Evolutionary conservation across 1,284 basidiomycete species (phyloP).

Genomic region (Cutaneotrichosporon dermatis): DNA sequence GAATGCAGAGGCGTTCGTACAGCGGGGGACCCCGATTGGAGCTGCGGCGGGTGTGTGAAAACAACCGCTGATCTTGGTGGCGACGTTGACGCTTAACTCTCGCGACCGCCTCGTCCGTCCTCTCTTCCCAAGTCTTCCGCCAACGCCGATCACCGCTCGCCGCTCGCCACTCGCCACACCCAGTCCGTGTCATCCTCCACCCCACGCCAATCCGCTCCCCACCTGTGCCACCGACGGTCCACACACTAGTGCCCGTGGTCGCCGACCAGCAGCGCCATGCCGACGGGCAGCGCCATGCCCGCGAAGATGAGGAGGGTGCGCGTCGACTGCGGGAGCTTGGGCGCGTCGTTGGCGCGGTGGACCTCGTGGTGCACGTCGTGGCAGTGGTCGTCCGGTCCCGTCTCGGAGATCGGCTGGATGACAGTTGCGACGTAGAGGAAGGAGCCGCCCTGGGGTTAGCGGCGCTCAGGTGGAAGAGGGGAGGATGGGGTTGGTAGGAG

Average conservation of each 20-base stretch:
- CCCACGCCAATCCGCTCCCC: no score
- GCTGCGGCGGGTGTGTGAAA: no score
- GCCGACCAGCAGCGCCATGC: slow-evolving; percentile 52
- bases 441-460: slow-evolving; percentile 69
- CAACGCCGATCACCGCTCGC: no score
- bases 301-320: slow-evolving; percentile 58
- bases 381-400: slow-evolving; percentile 21
- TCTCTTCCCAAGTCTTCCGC: no score
- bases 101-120: no score
- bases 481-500: neutral
- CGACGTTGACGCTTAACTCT: no score
- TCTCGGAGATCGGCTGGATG: slow-evolving; percentile 60
- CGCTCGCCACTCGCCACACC: no score
- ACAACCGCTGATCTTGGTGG: no score
- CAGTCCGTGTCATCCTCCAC: no score
- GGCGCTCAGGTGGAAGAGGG: neutral
- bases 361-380: slow-evolving; percentile 26
- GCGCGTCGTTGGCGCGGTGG: slow-evolving; percentile 46
- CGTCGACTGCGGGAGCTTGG: slow-evolving; percentile 45
- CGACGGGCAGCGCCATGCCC: slow-evolving; percentile 68
- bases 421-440: slow-evolving; percentile 93
- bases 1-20: no score
- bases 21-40: no score
- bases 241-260: slow-evolving; percentile 19
- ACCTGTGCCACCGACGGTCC: no score